Base-by-base conservation (phyloP, 2,329 filamentous ascomycete species). In the Nemania sp. region DNA sequence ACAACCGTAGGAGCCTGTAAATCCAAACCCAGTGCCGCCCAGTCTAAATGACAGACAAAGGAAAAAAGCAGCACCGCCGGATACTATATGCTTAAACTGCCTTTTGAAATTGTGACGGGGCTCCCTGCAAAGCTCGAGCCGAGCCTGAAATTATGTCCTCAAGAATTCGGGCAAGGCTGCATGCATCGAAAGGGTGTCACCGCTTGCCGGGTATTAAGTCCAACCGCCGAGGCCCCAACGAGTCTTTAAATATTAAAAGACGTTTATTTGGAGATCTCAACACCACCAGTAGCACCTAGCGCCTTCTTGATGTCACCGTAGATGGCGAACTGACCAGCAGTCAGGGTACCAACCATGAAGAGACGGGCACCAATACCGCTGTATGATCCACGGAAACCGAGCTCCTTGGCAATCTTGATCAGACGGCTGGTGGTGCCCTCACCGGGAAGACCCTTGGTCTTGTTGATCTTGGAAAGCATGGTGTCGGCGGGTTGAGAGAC, bases 381-480 rank as follows among this genome's bases (percentile, higher is more conserved):
- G 76, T 83, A 90, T 40, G 79, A 83, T 65, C 86, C 86, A 65
- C 78, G 78, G 70, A 90, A 62, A 71, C 86, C 86, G 61, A 90
- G 83, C 73, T 90, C 86, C 73, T 83, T 84, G 64, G 77, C 86
- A 68, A 90, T 90, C 83, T 90, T 89, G 76, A 89, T 77, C 63
- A 90, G 74, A 74, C 87, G 83, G 74, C 76, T 80, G 68, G 80
- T 81, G 66, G 85, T 90, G 67, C 87, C 80, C 78, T 90, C 86
- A 76, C 87, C 87, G 53, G 86, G 86, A 50, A 81, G 76, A 75
- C 86, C 87, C 65, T 86, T 83, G 74, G 84, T 86, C 84, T 89
- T 90, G 84, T 90, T 90, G 80, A 90, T 89, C 83, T 89, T 89
- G 75, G 81, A 86, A 63, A 90, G 82, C 86, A 90, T 90, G 65